Base-by-base conservation (phyloP, 2,329 filamentous ascomycete species). In the Nigrospora osmanthi region DNA sequence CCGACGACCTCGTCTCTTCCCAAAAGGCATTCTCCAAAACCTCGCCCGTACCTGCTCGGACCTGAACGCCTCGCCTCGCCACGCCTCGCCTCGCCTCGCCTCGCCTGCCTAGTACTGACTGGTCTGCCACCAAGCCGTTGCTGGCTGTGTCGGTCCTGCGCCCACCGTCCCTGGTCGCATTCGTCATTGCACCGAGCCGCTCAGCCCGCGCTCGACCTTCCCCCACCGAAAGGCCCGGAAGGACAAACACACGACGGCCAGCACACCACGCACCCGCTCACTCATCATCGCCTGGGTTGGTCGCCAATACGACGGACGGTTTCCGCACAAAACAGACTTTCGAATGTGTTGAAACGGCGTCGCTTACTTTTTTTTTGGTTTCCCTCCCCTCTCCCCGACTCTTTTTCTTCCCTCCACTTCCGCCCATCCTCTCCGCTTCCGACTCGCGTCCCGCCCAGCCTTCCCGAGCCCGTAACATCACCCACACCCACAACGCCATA, bases 261-360 rank as follows among this genome's bases (percentile, higher is more conserved):
- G 23, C 23, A 28, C 23, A 28, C 23, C 23, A 28, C n/a, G n/a
- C 23, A 28, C 4, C 23, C 23, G 23, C 23, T 28, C 23, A 28
- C 23, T 6, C 23, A 28, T 28, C 23, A 10, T 28, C 23, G 23
- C 23, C 23, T 28, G 5, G 23, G 23, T 28, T 28, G 23, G 23
- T 6, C 23, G 9, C 23, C 23, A 28, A 28, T 28, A 28, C 23
- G 6, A 28, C 23, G 9, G 23, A 28, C 23, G 48, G 47, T 42
- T 36, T 46, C 43, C 44, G 31, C 42, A 44, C 50, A 40, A 39
- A 52, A 52, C 34, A 42, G 39, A 37, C 45, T 43, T 51, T 48
- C 53, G 58, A 52, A 59, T 59, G 54, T 58, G 46, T 56, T 54
- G 44, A 51, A 48, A 51, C 49, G 37, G 47, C 47, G 46, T 46